Conservation (phyloP, 129 eudicot species). For the Escallonia rubra region DNA sequence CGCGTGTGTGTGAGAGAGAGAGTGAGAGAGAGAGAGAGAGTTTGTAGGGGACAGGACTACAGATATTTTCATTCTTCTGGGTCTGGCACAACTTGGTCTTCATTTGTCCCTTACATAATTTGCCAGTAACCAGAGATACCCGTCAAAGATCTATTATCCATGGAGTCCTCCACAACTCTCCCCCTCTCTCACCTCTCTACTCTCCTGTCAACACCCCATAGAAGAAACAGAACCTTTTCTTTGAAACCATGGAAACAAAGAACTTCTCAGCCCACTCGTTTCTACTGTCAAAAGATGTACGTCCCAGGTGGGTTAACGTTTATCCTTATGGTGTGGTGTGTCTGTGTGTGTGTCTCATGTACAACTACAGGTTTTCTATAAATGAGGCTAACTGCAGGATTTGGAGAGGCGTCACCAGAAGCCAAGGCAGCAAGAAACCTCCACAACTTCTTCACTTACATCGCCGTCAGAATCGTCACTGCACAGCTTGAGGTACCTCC, state of each 20-base stretch:
- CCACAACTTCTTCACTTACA: slow-evolving; percentile 79
- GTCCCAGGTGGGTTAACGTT: slow-evolving; percentile 60
- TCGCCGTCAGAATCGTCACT: slow-evolving; percentile 73
- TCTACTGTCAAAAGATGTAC: slow-evolving; percentile 78
- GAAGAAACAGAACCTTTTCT: slow-evolving; percentile 25
- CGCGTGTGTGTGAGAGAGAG: no score
- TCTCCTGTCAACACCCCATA: slow-evolving; percentile 31
- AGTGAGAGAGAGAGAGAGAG: no score
- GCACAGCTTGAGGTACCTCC: slow-evolving; percentile 83
- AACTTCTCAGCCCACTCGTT: slow-evolving; percentile 25
- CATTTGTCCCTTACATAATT: neutral
- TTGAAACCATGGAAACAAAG: slow-evolving; percentile 40
- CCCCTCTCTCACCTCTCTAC: slow-evolving; percentile 34
- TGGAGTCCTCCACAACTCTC: slow-evolving; percentile 25
- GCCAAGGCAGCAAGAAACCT: slow-evolving; percentile 78
- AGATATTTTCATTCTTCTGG: slow-evolving; percentile 15
- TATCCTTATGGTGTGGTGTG: neutral
- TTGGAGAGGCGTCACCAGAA: slow-evolving; percentile 97
- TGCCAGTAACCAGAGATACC: neutral
- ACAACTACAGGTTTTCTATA: neutral
- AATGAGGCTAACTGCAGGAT: slow-evolving; percentile 41
- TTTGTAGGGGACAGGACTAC: neutral
- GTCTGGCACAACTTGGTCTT: neutral
- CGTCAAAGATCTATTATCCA: neutral
- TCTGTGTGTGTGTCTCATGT: no score